Percentiles rank a stretch among this genome's conserved stretches.
phyloP scores from a whole-genome alignment of 1,284 basidiomycete genomes.

The Bjerkandera adusta region DNA sequence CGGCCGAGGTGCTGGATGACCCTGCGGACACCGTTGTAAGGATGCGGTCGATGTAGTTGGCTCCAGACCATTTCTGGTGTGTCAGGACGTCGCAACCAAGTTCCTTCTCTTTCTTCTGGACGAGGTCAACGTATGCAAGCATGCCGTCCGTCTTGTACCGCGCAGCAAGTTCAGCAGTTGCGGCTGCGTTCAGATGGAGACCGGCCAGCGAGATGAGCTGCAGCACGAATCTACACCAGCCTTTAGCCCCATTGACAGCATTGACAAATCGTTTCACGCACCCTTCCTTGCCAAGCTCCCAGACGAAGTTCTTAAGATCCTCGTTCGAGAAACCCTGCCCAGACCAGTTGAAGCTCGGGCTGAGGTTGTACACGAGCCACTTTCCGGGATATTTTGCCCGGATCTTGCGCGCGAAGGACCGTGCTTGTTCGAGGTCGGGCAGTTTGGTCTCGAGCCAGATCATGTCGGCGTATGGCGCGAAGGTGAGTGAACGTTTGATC shows the following conservation, averaged over 20 bases:
- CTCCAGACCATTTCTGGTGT: conserved; percentile 88
- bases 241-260: too few species aligned
- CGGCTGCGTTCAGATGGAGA: conserved; percentile 81
- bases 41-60: conserved; percentile 83
- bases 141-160: conserved; percentile 83
- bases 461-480: conserved; percentile 82
- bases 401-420: conserved; percentile 77
- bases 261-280: too few species aligned
- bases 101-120: conserved; percentile 87
- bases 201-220: conserved; percentile 88
- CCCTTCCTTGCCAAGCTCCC: conserved; percentile 92
- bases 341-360: conserved; percentile 93
- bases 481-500: conserved; percentile 79
- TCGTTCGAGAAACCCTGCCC: conserved; percentile 77
- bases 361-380: conserved; percentile 94
- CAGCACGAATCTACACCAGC: conserved; percentile 62
- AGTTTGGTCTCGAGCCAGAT: conserved; percentile 91
- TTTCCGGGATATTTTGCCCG: conserved; percentile 73
- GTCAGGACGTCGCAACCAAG: conserved; percentile 91
- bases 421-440: conserved; percentile 80
- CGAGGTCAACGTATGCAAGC: conserved; percentile 83
- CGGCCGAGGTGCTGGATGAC: conserved; percentile 77
- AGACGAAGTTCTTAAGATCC: conserved; percentile 83
- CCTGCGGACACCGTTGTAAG: conserved; percentile 77
- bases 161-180: conserved; percentile 75